A percentile compares a stretch with the other conserved stretches of the same genome.
phyloP scores from a whole-genome alignment of 2,329 filamentous ascomycete species.

The Xylaria arbuscula region DNA sequence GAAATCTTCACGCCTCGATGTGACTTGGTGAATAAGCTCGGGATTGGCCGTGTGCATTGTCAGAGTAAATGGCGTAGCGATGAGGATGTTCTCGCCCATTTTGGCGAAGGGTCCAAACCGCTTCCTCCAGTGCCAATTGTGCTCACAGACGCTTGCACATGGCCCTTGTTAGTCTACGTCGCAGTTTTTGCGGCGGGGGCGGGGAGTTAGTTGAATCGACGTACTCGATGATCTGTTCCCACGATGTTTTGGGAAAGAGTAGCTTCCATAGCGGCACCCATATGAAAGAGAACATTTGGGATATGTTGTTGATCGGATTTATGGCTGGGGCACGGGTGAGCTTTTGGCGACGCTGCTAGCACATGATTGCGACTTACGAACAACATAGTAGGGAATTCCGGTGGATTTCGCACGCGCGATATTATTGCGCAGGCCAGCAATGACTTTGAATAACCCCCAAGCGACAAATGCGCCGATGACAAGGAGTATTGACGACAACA shows the following conservation, averaged over 20 bases:
- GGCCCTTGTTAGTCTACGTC: constrained; percentile 19
- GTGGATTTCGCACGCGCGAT: constrained; percentile 62
- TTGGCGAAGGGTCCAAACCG: constrained; percentile 68
- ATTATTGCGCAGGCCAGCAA: constrained; percentile 56
- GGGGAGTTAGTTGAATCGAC: constrained; percentile 42
- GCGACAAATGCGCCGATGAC: constrained; percentile 50
- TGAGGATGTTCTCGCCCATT: constrained; percentile 71
- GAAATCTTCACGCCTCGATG: constrained; percentile 74
- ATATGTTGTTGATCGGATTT: constrained; percentile 62
- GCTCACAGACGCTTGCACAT: constrained; percentile 53
- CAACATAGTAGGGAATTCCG: constrained; percentile 64
- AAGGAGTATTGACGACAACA: constrained; percentile 54
- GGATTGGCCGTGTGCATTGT: constrained; percentile 70
- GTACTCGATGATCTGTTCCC: constrained; percentile 70
- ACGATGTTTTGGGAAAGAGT: constrained; percentile 64
- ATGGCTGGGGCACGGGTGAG: constrained; percentile 54
- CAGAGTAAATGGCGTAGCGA: constrained; percentile 67
- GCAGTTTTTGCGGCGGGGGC: not conserved
- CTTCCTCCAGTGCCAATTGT: constrained; percentile 68
- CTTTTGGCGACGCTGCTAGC: constrained; percentile 8
- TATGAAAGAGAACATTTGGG: constrained; percentile 65
- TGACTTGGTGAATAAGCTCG: constrained; percentile 73
- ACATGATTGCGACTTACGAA: constrained; percentile 58
- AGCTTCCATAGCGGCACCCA: constrained; percentile 66
- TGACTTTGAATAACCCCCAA: constrained; percentile 50